Evolutionary conservation across 2,329 filamentous ascomycete genomes (phyloP), one percentile per base, ranked within the genome.

Genomic region (Scorias spongiosa): DNA sequence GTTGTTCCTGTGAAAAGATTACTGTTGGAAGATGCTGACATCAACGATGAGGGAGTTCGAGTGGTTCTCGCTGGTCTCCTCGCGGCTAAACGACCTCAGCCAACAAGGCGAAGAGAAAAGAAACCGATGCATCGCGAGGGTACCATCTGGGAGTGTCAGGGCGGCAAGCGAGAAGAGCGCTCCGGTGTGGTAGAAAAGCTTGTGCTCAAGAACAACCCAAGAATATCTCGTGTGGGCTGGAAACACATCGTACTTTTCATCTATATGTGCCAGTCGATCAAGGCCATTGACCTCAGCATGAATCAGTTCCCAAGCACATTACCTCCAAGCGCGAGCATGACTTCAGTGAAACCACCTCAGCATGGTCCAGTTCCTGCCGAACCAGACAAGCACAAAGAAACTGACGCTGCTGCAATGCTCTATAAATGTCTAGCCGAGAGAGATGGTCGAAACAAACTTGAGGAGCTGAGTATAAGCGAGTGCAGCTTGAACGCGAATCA

Each of bases 1-100:
- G 79, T 98, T 6, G 89, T 96, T 0, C 89, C 91, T 0, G 80
- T 96, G 2, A 81, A 84, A 52, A 86, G 93, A 55, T 65, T 98
- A 0, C 71, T 93, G 6, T 65, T 96, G 44, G 88, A 95, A 55
- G 85, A 93, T 57, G 89, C 86, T 47, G 84, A 86, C 5, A 65
- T 98, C 32, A 84, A 75, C 1, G 88, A 96, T 54, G 87, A 93
- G 59, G 86, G 86, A 2, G 69, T 95, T 6, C 76, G 91, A 14
- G 81, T 93, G 14, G 78, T 96, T 37, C 72, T 98, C 9, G 85
- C 88, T 1, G 89, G 86, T 2, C 69, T 98, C 1, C 67, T 95
- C 6, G 83, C 88, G 2, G 82, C 84, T 2, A 91, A 81, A 55
- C 77, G 73, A 46, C 74, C 80, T 2, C 74, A 76, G 43, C 60